phyloP scores from a whole-genome alignment of 805 yeast genomes.

The Limtongozyma cylindracea region DNA sequence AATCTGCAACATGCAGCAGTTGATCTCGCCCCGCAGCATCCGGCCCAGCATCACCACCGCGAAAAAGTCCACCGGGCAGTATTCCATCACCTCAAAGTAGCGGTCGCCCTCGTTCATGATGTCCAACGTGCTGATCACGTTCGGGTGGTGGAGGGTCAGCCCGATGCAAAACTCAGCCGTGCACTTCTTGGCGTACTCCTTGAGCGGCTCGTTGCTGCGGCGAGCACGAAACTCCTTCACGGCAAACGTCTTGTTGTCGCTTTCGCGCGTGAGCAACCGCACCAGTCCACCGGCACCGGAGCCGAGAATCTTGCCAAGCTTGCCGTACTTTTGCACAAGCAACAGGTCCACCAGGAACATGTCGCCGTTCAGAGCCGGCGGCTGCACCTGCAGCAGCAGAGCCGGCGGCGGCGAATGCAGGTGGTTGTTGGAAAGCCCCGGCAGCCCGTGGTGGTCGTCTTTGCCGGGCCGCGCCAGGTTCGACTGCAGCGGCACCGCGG shows the following conservation, averaged over 20 bases:
- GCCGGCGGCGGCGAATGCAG: conserved; percentile 4
- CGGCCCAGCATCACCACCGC: conserved; percentile 73
- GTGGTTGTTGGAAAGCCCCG: too few relatives aligned
- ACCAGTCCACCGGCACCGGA: conserved; percentile 83
- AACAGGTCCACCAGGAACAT: conserved; percentile 6
- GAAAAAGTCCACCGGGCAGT: conserved; percentile 66
- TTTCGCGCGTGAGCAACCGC: conserved; percentile 38
- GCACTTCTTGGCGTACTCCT: conserved; percentile 67
- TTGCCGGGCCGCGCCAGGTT: too few relatives aligned
- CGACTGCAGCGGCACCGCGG: too few relatives aligned
- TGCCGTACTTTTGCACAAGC: conserved; percentile 33
- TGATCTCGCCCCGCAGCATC: conserved; percentile 61
- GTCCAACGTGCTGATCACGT: conserved; percentile 57
- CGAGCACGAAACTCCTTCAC: conserved; percentile 64
- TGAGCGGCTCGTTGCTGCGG: conserved; percentile 39
- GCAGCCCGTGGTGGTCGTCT: too few relatives aligned
- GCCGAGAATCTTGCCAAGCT: conserved; percentile 49
- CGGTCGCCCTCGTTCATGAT: conserved; percentile 45
- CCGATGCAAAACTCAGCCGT: conserved; percentile 82
- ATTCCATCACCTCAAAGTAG: conserved; percentile 85
- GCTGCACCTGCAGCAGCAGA: conserved; percentile 3
- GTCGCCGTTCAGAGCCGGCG: conserved; percentile 3
- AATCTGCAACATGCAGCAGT: conserved; percentile 59
- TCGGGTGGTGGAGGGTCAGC: conserved; percentile 59
- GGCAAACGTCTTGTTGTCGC: conserved; percentile 53